Conservation (phyloP, 208 protist species). For the Trichomonas tenax region DNA sequence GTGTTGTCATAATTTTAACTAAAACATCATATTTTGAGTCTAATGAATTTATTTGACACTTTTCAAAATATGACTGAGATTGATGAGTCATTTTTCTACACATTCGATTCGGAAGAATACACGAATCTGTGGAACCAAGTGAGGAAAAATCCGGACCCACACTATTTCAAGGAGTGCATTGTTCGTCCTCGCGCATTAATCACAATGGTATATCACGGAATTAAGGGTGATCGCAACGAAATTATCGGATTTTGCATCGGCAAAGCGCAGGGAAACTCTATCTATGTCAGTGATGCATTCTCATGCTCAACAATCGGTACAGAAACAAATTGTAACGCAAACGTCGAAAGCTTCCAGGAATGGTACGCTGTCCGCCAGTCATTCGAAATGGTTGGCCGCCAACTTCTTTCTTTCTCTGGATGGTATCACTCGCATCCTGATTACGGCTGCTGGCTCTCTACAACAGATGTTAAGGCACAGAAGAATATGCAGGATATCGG, state of each 20-base stretch:
- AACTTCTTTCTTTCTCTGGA: not conserved
- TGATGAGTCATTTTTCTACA: not conserved
- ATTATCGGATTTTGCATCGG: not conserved
- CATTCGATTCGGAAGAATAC: not conserved
- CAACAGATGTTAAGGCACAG: not conserved
- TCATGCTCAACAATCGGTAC: not conserved
- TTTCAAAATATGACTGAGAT: not conserved
- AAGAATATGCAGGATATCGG: not conserved
- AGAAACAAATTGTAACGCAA: not conserved
- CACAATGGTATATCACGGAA: not conserved
- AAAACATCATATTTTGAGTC: no score
- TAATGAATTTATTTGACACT: no score
- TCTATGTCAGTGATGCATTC: not conserved
- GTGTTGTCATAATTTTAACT: no score
- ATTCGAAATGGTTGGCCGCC: not conserved
- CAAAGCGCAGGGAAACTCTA: not conserved
- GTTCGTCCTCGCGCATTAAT: not conserved
- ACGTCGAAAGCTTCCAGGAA: not conserved
- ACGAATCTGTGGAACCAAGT: not conserved
- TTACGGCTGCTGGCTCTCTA: not conserved
- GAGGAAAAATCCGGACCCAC: not conserved
- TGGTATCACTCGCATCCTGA: conserved; percentile 17
- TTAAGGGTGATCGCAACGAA: not conserved
- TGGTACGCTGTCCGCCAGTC: not conserved
- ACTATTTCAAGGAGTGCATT: not conserved